phyloP scores from a whole-genome alignment of 2,329 filamentous ascomycete species.

The Aspergillus glaucus region DNA sequence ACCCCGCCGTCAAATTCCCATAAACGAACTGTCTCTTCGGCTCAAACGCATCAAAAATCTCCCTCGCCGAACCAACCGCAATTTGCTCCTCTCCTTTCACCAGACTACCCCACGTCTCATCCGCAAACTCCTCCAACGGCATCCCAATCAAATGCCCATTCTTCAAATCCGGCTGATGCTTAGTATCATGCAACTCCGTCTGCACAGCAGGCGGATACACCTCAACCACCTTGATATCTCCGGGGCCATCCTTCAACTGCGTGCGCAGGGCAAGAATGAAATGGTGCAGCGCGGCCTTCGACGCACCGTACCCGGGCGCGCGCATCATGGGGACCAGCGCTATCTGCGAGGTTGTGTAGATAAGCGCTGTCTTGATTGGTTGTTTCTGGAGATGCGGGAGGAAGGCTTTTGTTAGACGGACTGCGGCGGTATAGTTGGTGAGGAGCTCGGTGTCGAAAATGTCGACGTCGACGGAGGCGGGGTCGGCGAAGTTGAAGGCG shows the following conservation, averaged over 20 bases:
- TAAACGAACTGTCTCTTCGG: slow-evolving; percentile 41
- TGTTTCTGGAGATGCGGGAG: slow-evolving; percentile 45
- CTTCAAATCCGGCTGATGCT: slow-evolving; percentile 50
- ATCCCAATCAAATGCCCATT: slow-evolving; percentile 48
- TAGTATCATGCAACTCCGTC: slow-evolving; percentile 51
- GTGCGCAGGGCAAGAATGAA: slow-evolving; percentile 48
- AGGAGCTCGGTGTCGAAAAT: slow-evolving; percentile 41
- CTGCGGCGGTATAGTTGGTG: slow-evolving; percentile 47
- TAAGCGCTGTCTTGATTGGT: slow-evolving; percentile 37
- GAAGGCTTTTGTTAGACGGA: slow-evolving; percentile 47
- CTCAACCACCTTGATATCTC: slow-evolving; percentile 49
- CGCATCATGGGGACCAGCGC: slow-evolving; percentile 45
- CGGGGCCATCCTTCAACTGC: slow-evolving; percentile 37
- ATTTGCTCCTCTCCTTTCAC: slow-evolving; percentile 47
- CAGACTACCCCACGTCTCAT: slow-evolving; percentile 45
- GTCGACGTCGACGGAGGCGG: slow-evolving; percentile 41
- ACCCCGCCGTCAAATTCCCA: slow-evolving; percentile 18
- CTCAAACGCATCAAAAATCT: slow-evolving; percentile 43
- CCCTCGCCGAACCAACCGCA: slow-evolving; percentile 41
- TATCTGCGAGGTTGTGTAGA: slow-evolving; percentile 46
- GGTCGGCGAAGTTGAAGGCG: slow-evolving; percentile 44
- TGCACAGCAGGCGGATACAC: slow-evolving; percentile 52
- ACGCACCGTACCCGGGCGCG: slow-evolving; percentile 49
- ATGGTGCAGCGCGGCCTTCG: slow-evolving; percentile 51
- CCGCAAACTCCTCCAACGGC: slow-evolving; percentile 47